These are phyloP conservation scores for Silene noctiflora DNA, from an alignment of 179 eudicot genomes.

Conservation along the genomic window DNA sequence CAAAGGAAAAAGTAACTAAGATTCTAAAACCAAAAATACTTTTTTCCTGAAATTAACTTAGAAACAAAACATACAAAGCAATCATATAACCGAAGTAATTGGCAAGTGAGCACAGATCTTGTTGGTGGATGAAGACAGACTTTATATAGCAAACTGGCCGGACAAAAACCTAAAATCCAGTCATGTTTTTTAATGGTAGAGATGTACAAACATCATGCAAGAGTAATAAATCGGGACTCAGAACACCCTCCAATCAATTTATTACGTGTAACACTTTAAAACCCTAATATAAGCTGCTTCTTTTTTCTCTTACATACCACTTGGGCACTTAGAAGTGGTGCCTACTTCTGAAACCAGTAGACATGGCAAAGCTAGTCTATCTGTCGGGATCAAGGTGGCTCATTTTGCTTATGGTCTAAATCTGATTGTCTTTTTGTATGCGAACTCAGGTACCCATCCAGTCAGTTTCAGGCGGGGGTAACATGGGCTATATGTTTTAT, in stretches of 20 bases:
- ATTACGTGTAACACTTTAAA: too few species aligned
- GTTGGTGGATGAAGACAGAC: background rate
- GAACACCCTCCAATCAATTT: too few species aligned
- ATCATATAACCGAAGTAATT: background rate
- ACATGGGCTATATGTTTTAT: background rate
- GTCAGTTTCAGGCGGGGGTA: background rate
- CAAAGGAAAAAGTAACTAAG: slow-evolving; percentile 1
- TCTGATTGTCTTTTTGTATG: background rate
- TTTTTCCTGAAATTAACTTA: background rate
- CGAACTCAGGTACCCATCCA: background rate
- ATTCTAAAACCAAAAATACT: background rate
- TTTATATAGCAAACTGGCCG: background rate
- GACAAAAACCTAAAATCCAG: background rate
- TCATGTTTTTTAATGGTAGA: background rate
- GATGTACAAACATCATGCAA: too few species aligned
- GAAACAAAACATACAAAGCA: slow-evolving; percentile 1
- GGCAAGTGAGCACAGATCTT: slow-evolving; percentile 3
- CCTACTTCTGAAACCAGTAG: too few species aligned
- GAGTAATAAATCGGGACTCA: too few species aligned
- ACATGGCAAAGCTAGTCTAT: too few species aligned
- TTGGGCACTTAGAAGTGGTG: too few species aligned
- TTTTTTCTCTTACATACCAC: too few species aligned
- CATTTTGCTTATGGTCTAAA: background rate
- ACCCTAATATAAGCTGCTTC: too few species aligned
- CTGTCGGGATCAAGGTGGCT: too few species aligned